These are phyloP conservation scores for Rhizophagus sp. DNA, from an alignment of 192 early-diverging fungal species.

Conservation along the genomic window DNA sequence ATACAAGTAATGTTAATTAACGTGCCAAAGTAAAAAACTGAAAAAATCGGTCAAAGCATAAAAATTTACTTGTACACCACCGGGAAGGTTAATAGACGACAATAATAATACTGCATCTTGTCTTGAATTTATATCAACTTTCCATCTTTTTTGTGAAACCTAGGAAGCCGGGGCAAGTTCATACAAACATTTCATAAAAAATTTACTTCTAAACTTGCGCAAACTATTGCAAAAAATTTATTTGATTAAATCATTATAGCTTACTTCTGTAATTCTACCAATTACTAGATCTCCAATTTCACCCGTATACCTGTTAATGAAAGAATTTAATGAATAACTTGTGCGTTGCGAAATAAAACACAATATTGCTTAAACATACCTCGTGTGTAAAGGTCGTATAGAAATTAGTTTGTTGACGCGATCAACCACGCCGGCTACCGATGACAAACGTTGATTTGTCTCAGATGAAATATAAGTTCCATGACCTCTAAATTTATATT, in stretches of 20 bases:
- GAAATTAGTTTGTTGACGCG: slow-evolving; percentile 96
- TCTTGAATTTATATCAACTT: slow-evolving; percentile 85
- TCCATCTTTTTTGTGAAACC: slow-evolving; percentile 90
- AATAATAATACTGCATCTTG: slow-evolving; percentile 87
- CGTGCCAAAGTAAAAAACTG: background rate
- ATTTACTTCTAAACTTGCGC: too few species aligned
- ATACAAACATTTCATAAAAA: too few species aligned
- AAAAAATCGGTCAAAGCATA: too few species aligned
- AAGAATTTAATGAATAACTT: background rate
- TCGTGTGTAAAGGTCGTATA: slow-evolving; percentile 81
- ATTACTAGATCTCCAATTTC: slow-evolving; percentile 98
- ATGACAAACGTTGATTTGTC: slow-evolving; percentile 63
- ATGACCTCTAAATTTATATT: slow-evolving; percentile 63
- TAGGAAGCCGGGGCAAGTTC: background rate
- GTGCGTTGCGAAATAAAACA: background rate
- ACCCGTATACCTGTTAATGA: slow-evolving; percentile 63
- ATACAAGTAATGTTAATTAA: background rate
- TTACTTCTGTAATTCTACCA: slow-evolving; percentile 87
- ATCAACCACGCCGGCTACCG: slow-evolving; percentile 89
- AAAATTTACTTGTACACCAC: slow-evolving; percentile 80
- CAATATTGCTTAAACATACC: slow-evolving; percentile 42
- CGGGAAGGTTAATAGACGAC: slow-evolving; percentile 92
- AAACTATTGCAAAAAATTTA: too few species aligned
- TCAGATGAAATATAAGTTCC: slow-evolving; percentile 78
- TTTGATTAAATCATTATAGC: background rate